Base-by-base conservation (phyloP, 1,284 basidiomycete species). In the Sporisorium graminicola region DNA sequence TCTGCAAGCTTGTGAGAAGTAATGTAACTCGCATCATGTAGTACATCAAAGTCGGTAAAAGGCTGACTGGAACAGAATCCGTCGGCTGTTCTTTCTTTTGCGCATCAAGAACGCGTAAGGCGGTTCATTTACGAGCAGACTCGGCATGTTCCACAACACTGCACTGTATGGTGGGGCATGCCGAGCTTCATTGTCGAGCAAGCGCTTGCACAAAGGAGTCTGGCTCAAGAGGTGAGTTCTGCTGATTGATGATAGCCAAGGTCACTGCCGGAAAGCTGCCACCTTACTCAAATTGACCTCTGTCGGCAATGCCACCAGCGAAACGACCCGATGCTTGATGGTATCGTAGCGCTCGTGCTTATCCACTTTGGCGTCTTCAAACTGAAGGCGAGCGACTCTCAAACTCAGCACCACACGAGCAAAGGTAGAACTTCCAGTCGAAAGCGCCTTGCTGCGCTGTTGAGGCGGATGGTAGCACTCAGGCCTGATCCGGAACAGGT, bases 351-450 rank as follows among this genome's bases (percentile, higher is more conserved):
- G 2, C 12, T 70, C 27, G 61, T 55, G 20, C 60, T 63, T 5
- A 31, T 62, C 24, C 59, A 68, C 29, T 61, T 68, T 40, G 65
- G 59, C 9, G 47, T 62, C 16, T 49, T 58, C 13, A 44, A 68
- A n/a, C 1, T 59, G 1, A 47, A 35, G 24, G 24, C 9, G 1
- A 37, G 26, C 2, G 22, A 9, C 7, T 9, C 16, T 10, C 13
- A 3, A 22, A 0, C 43, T 22, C 29, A n/a, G n/a, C 5, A 50
- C 7, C 49, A 29, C 12, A 2, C 27, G 3, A 31, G 29, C 49
- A 50, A 13, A 31, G 49, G 20, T 20, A 26, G 18, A 1, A 2
- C 40, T 10, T 9, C 40, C n/a, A 43, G n/a, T 20, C 8, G 20
- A 4, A 37, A 13, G n/a, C 35, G 46, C 12, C 4, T 51, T 9